These are phyloP conservation scores for Termitomyces sp. DNA, from an alignment of 768 basidiomycete species.

Conservation along the genomic window DNA sequence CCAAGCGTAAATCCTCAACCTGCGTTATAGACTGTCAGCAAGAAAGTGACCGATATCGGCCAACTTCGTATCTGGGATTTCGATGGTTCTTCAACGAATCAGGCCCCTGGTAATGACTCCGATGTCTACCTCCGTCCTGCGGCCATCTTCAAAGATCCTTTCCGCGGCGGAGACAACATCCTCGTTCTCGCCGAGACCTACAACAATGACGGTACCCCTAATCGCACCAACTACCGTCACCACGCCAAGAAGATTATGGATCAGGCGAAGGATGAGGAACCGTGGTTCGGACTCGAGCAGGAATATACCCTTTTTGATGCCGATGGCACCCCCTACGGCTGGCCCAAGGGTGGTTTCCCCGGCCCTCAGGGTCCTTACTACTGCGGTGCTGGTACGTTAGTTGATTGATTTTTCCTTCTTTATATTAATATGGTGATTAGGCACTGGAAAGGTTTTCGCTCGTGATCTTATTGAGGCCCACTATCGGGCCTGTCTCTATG, in stretches of 20 bases:
- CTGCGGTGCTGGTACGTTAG: constrained; percentile 87
- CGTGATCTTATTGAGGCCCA: constrained; percentile 99
- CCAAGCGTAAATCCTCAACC: constrained; percentile 4
- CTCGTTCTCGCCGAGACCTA: constrained; percentile 96
- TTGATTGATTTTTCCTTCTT: not conserved
- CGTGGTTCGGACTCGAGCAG: constrained; percentile 99
- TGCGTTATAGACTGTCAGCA: constrained; percentile 69
- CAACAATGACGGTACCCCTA: constrained; percentile 98
- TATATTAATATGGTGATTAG: constrained; percentile 29
- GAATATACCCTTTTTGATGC: constrained; percentile 97
- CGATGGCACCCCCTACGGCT: constrained; percentile 87
- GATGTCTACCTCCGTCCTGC: constrained; percentile 98
- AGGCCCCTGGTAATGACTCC: constrained; percentile 93
- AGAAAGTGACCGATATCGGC: constrained; percentile 82
- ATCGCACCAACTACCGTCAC: constrained; percentile 94
- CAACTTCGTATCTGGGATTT: constrained; percentile 99
- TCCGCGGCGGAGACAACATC: constrained; percentile 98
- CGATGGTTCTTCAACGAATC: constrained; percentile 96
- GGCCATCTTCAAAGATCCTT: constrained; percentile 97
- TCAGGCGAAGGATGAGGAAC: constrained; percentile 67
- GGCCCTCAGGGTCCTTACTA: constrained; percentile 99
- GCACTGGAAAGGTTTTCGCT: constrained; percentile 95
- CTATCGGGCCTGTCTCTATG: constrained; percentile 93
- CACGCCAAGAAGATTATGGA: constrained; percentile 96
- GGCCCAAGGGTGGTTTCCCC: constrained; percentile 99